phyloP scores from a whole-genome alignment of 345 rosid genomes.

The Bruguiera gymnorhiza region DNA sequence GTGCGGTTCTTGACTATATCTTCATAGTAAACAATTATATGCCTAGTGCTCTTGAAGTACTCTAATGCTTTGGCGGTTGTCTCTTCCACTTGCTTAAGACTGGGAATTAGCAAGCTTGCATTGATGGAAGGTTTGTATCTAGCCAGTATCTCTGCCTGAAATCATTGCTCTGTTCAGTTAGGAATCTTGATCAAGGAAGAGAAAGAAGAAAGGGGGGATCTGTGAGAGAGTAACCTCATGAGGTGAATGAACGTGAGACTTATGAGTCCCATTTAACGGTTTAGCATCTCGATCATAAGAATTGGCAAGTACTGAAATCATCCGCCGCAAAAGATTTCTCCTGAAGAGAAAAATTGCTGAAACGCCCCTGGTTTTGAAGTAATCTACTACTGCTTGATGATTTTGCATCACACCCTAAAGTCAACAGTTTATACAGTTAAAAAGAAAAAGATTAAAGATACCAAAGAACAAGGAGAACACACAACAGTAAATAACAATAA shows the following conservation, averaged over 20 bases:
- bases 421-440: not conserved
- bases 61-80: slow-evolving; percentile 67
- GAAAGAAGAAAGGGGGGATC: not conserved
- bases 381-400: slow-evolving; percentile 76
- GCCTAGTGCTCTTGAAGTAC: slow-evolving; percentile 77
- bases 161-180: slow-evolving; percentile 17
- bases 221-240: slow-evolving; percentile 54
- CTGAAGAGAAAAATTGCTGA: slow-evolving; percentile 86
- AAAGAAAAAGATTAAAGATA: not conserved
- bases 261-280: slow-evolving; percentile 87
- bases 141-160: slow-evolving; percentile 95
- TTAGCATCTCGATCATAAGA: slow-evolving; percentile 78
- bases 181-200: not conserved
- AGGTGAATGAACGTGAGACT: slow-evolving; percentile 92
- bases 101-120: slow-evolving; percentile 51
- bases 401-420: slow-evolving; percentile 84
- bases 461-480: not conserved
- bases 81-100: slow-evolving; percentile 67
- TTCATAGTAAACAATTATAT: slow-evolving; percentile 79
- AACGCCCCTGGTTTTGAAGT: slow-evolving; percentile 78
- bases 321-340: slow-evolving; percentile 85
- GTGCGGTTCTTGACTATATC: slow-evolving; percentile 80
- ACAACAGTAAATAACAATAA: too few species aligned
- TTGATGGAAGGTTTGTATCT: slow-evolving; percentile 77
- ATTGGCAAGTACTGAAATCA: slow-evolving; percentile 93